phyloP scores from a whole-genome alignment of 176 grass and related monocot genomes.

The Carex parvula region DNA sequence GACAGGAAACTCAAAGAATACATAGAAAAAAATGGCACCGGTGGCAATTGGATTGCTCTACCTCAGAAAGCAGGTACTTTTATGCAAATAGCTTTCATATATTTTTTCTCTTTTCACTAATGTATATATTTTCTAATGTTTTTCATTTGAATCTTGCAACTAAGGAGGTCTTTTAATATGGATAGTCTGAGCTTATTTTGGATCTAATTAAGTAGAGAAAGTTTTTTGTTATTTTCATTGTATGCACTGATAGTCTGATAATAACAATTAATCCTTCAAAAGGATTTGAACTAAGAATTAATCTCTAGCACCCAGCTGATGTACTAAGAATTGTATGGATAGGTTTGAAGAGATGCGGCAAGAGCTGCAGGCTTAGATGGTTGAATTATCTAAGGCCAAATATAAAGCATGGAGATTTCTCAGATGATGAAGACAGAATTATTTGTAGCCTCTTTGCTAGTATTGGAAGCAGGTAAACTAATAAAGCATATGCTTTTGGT shows the following conservation, averaged over 20 bases:
- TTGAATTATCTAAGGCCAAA: slow-evolving; percentile 61
- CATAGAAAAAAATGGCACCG: slow-evolving; percentile 62
- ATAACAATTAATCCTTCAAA: background rate
- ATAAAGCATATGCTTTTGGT: background rate
- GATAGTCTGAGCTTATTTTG: background rate
- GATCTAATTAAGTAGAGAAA: background rate
- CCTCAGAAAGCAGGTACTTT: slow-evolving; percentile 56
- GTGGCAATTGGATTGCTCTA: slow-evolving; percentile 63
- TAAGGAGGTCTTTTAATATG: background rate
- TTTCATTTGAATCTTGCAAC: background rate
- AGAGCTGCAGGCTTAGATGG: slow-evolving; percentile 57
- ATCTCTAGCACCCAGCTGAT: background rate
- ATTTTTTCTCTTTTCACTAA: background rate
- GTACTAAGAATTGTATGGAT: background rate
- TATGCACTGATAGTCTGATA: background rate
- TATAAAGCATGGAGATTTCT: slow-evolving; percentile 60
- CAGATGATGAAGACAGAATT: slow-evolving; percentile 51
- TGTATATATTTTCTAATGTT: background rate
- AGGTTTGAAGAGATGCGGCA: slow-evolving; percentile 57
- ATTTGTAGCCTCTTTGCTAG: slow-evolving; percentile 57
- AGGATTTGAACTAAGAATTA: background rate
- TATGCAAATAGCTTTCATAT: background rate
- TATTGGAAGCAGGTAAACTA: slow-evolving; percentile 64
- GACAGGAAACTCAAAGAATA: slow-evolving; percentile 69
- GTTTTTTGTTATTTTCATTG: background rate